A percentile compares a stretch with the other conserved stretches of the same genome.
Conservation (phyloP, 768 basidiomycete genomes). For the Kwoniella pini region DNA sequence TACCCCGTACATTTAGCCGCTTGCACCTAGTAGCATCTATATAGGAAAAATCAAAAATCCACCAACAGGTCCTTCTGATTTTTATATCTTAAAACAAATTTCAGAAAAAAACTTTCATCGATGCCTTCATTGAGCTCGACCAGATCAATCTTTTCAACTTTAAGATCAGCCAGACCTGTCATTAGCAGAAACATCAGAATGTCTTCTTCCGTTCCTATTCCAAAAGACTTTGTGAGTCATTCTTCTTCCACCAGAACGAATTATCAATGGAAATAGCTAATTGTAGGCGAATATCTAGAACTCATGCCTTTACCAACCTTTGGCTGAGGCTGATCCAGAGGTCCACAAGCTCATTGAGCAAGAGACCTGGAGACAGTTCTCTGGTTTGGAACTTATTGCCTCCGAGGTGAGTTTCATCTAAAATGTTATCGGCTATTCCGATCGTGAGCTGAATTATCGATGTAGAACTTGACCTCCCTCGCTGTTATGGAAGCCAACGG, state of each 20-base stretch:
- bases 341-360: constrained; percentile 93
- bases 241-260: not conserved
- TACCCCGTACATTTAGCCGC: not conserved
- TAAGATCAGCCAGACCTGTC: constrained; percentile 11
- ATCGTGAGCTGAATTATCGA: not conserved
- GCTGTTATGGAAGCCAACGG: constrained; percentile 98
- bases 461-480: constrained; percentile 89
- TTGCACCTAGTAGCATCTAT: not conserved
- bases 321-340: constrained; percentile 89
- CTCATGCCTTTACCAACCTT: constrained; percentile 81
- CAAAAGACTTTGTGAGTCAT: constrained; percentile 55
- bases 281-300: constrained; percentile 62
- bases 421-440: not conserved
- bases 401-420: constrained; percentile 75
- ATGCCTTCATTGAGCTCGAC: constrained; percentile 26
- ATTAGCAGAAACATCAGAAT: constrained; percentile 36
- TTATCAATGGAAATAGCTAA: not conserved
- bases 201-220: constrained; percentile 56
- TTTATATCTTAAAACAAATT: constrained; percentile 2
- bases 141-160: constrained; percentile 23
- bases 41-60: not conserved
- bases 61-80: not conserved
- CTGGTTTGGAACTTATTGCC: constrained; percentile 96
- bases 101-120: constrained; percentile 16
- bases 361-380: constrained; percentile 97